phyloP scores from a whole-genome alignment of 768 basidiomycete species.

The Cystofilobasidium macerans region DNA sequence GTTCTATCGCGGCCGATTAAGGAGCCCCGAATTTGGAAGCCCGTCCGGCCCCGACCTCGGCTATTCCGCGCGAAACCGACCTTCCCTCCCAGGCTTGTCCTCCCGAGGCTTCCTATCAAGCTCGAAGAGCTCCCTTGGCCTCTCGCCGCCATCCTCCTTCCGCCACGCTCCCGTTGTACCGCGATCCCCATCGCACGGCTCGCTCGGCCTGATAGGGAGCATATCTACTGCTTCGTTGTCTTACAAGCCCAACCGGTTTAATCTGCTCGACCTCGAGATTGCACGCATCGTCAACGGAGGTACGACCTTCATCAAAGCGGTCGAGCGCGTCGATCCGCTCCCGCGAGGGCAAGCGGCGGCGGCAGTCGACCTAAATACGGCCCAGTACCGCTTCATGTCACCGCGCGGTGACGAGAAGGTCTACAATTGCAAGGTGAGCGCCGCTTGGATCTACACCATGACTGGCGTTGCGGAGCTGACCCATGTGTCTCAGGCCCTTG shows the following conservation, averaged over 20 bases:
- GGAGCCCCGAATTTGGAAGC: not conserved
- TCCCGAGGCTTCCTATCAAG: not conserved
- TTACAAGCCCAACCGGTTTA: slow-evolving; percentile 1
- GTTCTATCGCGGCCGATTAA: not conserved
- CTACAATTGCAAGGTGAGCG: slow-evolving; percentile 2
- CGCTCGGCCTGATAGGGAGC: not conserved
- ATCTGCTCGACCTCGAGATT: slow-evolving; percentile 19
- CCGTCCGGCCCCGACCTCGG: not conserved
- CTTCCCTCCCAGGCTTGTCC: not conserved
- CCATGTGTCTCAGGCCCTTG: slow-evolving; percentile 1
- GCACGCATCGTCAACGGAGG: slow-evolving; percentile 15
- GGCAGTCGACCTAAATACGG: slow-evolving; percentile 8
- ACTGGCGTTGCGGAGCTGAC: too few species aligned
- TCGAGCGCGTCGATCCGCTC: slow-evolving; percentile 20
- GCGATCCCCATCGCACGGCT: not conserved
- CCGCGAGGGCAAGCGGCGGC: slow-evolving; percentile 5
- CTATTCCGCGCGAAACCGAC: not conserved
- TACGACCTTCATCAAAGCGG: not conserved
- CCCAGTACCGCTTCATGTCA: slow-evolving; percentile 11
- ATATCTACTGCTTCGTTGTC: not conserved
- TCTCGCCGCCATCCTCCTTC: slow-evolving; percentile 11
- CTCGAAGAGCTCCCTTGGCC: not conserved
- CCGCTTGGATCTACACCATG: not conserved
- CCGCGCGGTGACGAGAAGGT: slow-evolving; percentile 3
- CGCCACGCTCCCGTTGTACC: not conserved